Evolutionary conservation across 208 protist genomes (phyloP), one percentile per base, ranked within the genome.

Genomic region (Trypanosoma scelopori): DNA sequence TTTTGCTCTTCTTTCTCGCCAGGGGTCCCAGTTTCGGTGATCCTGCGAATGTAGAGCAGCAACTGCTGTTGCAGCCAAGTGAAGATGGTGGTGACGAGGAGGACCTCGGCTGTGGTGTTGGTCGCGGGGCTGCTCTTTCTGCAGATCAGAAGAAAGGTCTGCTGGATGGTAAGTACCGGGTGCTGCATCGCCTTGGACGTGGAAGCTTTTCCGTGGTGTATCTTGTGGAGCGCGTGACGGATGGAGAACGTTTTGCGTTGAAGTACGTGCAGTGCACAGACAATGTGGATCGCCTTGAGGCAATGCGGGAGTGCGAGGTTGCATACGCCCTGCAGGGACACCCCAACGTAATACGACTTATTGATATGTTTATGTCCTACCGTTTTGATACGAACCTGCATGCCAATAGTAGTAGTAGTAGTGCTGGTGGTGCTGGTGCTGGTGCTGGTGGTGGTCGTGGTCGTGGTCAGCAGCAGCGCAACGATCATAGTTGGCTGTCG

Each of bases 321-420:
- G 74, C 81, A 0, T 69, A 87, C 67, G 25, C 49, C 20, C 51
- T 91, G n/a, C 87, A 93, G 32, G 84, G 82, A 5, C 84, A 91
- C 52, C 87, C 84, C 5, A 87, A 93, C 39, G 75, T 93, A 15
- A 85, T 91, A 53, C 52, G 77, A 0, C 74, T 93, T 22, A 71
- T 82, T 6, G 87, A 91, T 43, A 91, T 93, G 84, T 93, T 93
- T 65, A 88, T 93, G 81, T 80, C 62, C 47, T 89, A 89, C 51
- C 51, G 76, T 22, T 88, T 88, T 68, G 79, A 81, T 57, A 53
- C 53, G 37, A 20, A 67, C 49, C 6, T 65, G 7, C 46, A 60
- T 15, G 22, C 11, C 55, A 51, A 28, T 53, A 25, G 45, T 51
- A 47, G 7, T 60, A 30, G 35, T 71, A 71, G 41, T 50, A 50